Base-by-base conservation (phyloP, 768 basidiomycete genomes). In the Naematelia encephala region DNA sequence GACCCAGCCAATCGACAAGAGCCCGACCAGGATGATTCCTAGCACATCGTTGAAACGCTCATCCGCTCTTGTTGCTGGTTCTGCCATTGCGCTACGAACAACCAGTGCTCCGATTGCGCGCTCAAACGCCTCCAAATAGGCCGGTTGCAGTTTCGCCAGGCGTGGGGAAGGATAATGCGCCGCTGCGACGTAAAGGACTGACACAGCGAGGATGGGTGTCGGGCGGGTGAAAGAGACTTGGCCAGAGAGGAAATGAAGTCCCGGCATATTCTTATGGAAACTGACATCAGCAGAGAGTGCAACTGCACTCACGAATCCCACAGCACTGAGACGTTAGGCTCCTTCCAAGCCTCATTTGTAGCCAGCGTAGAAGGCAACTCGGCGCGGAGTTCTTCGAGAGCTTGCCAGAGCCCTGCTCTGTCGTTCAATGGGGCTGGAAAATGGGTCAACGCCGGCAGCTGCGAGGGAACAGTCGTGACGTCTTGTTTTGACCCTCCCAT, bases 201-300 rank as follows among this genome's bases (percentile, higher is more conserved):
- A 19, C 16, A 50, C 57, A 19, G 46, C 25, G 19, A 58, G 57
- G 48, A 58, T 13, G n/a, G 57, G 57, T 1, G 57, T 51, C 11
- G 57, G 57, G 16, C 30, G 27, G 13, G 39, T 34, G 21, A 53
- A 21, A n/a, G 46, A 58, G 10, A 58, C 42, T 14, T 23, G 26
- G 14, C 46, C 42, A 19, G 57, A 46, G 10, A 26, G 27, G 29
- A 58, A 58, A 28, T 58, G 57, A 12, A 58, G 50, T 11, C 42
- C 30, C 25, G 57, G 57, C 57, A 58, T 58, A 50, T 58, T 19
- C 21, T 58, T 44, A 10, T 42, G 42, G 34, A 58, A 58, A 10
- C 57, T 58, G 50, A 5, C 5, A 28, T 56, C 2, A 14, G 3
- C 43, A 10, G 19, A 11, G 45, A 21, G 47, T 19, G 19, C 25